Percentiles rank a stretch among this genome's conserved stretches.
These are phyloP conservation scores for Umbelopsis ramanniana DNA, from an alignment of 192 early-diverging fungal genomes.

Conservation along the genomic window DNA sequence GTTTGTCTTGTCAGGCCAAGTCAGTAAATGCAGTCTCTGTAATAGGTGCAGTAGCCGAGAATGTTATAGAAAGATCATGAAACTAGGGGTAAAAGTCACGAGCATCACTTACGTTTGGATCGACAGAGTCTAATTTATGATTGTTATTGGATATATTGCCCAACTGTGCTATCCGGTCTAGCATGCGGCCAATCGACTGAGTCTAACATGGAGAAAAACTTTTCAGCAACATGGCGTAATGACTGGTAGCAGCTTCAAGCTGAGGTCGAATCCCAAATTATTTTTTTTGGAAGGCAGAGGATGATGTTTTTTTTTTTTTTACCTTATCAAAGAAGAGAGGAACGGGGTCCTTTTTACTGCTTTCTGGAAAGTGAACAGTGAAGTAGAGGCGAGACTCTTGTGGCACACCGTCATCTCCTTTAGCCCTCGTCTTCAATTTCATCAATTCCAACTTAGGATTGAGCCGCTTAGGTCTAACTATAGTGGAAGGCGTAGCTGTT, in stretches of 20 bases:
- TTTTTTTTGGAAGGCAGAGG: too few relatives aligned
- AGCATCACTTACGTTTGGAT: slow-evolving; percentile 29
- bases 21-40: slow-evolving; percentile 6
- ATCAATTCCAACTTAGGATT: slow-evolving; percentile 36
- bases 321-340: slow-evolving; percentile 44
- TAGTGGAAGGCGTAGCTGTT: background rate
- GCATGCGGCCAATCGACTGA: slow-evolving; percentile 31
- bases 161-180: slow-evolving; percentile 29
- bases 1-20: slow-evolving; percentile 2
- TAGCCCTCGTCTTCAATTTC: slow-evolving; percentile 38
- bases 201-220: slow-evolving; percentile 12
- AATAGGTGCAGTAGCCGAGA: background rate
- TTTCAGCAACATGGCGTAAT: background rate
- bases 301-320: background rate
- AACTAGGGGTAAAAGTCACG: background rate
- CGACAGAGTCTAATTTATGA: slow-evolving; percentile 20
- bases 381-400: slow-evolving; percentile 30
- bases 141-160: slow-evolving; percentile 34
- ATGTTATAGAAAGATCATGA: background rate
- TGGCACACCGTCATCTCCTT: slow-evolving; percentile 31
- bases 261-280: too few relatives aligned
- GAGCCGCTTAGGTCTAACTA: slow-evolving; percentile 15
- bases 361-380: slow-evolving; percentile 28
- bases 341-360: background rate
- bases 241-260: too few relatives aligned